Base-by-base conservation (phyloP, 345 rosid species). In the Reutealis trisperma region DNA sequence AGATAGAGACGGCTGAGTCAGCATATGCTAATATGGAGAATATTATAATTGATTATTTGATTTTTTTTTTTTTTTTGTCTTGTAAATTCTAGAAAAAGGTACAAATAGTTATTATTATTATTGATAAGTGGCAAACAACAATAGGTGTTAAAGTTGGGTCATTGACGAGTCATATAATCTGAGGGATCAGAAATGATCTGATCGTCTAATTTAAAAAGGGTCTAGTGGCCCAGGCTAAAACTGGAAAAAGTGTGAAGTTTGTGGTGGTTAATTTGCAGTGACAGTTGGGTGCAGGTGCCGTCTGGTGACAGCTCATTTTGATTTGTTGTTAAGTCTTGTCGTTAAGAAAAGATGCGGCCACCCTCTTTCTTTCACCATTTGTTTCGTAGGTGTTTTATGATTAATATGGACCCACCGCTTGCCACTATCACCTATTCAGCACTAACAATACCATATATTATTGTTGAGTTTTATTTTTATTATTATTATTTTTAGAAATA, bases 1-100 rank as follows among this genome's bases (percentile, higher is more conserved):
- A 44, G 74, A 72, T 75, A 8, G 75, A n/a, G 71, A 69, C 6
- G 51, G 74, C 72, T 7, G 75, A 64, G 79, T 82, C 80, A 73
- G 75, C 60, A 49, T 14, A 10, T 3, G 27, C 10, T 21, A 3
- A 11, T 2, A 59, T 4, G 5, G 8, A 8, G 44, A 27, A 27
- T 32, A 55, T 58, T 30, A 44, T 68, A 45, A 37, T 37, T 37
- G 41, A 37, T 37, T 16, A 27, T 51, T 52, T 27, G 6, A 51
- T 1, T 32, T 4, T 37, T 37, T 4, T 37, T 1, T 32, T 4
- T 37, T 37, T 4, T 37, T 37, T 37, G 0, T 6, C 5, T 37
- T 2, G 0, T 6, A 37, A 37, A 4, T 32, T 12, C 1, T 1
- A 14, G 44, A 1, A 34, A n/a, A 59, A 37, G 42, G 24, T 55